These are phyloP conservation scores for Fusarium neocosmosporiellum DNA, from an alignment of 2,329 filamentous ascomycete genomes.

Conservation along the genomic window DNA sequence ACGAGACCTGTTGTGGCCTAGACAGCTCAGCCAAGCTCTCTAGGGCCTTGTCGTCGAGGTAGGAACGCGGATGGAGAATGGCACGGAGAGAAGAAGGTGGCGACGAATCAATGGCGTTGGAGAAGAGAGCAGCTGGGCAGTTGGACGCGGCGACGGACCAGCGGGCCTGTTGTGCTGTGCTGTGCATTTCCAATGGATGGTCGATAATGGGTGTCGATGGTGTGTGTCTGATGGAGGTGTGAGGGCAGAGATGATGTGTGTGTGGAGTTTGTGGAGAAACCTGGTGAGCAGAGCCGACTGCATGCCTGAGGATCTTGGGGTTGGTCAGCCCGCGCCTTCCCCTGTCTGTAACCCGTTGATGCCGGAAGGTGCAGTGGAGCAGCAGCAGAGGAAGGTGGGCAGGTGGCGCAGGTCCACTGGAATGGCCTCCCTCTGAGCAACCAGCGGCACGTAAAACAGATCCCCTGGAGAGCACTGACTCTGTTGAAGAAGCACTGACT, in stretches of 20 bases:
- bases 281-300: neutral
- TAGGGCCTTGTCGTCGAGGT: constrained; percentile 1
- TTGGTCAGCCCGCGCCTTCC: constrained; percentile 1
- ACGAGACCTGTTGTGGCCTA: neutral
- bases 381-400: neutral
- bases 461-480: constrained; percentile 1
- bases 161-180: neutral
- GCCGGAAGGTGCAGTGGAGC: neutral
- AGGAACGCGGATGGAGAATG: neutral
- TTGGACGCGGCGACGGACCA: neutral
- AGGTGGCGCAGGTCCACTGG: neutral
- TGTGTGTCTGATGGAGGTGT: neutral
- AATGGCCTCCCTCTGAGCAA: constrained; percentile 1
- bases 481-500: neutral
- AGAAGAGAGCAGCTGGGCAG: neutral
- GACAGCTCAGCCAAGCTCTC: neutral
- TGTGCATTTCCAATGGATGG: neutral
- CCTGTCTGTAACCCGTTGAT: neutral
- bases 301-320: constrained; percentile 4
- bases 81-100: neutral
- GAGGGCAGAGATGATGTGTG: neutral
- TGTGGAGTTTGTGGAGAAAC: constrained; percentile 23
- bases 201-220: neutral
- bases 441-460: neutral
- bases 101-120: constrained; percentile 7